Percentiles rank a stretch among this genome's conserved stretches.
Conservation (phyloP, 768 basidiomycete genomes). For the Tulasnella sp. region DNA sequence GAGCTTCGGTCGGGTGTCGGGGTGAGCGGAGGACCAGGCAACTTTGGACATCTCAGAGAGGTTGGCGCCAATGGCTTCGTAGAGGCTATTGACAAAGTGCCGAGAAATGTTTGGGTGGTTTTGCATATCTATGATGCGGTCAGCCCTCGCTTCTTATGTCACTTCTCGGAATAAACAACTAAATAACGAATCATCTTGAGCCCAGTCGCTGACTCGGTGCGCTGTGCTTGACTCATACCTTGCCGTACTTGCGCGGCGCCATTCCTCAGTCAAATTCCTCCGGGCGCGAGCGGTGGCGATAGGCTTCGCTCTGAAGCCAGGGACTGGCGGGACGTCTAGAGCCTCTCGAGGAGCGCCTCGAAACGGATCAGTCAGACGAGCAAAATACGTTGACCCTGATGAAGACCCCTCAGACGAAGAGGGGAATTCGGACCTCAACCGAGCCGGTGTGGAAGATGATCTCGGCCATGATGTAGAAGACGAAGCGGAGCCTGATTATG, state of each 20-base stretch:
- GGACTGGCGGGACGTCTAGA: neutral
- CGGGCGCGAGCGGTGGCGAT: conserved; percentile 64
- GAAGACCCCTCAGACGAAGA: neutral
- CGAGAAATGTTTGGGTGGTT: conserved; percentile 63
- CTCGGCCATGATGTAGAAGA: conserved; percentile 9
- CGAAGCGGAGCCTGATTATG: conserved; percentile 17
- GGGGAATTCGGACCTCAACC: neutral
- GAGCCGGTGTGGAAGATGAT: conserved; percentile 4
- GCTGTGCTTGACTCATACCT: conserved; percentile 57
- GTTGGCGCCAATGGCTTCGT: conserved; percentile 66
- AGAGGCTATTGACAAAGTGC: conserved; percentile 62
- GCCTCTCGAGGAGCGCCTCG: neutral
- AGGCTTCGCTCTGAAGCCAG: conserved; percentile 49
- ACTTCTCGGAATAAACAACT: no score
- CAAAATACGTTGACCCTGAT: conserved; percentile 2
- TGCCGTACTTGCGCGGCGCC: conserved; percentile 52
- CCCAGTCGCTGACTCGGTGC: conserved; percentile 71
- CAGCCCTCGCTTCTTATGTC: conserved; percentile 25
- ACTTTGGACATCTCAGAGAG: conserved; percentile 69
- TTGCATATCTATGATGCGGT: conserved; percentile 77
- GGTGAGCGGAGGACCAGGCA: conserved; percentile 30
- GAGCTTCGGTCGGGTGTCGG: conserved; percentile 24
- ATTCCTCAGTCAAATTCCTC: conserved; percentile 70
- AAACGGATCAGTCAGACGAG: neutral
- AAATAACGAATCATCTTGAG: neutral